A percentile compares a stretch with the other conserved stretches of the same genome.
phyloP scores from a whole-genome alignment of 73 alveolate species.

The Tetrahymena elliotti region DNA sequence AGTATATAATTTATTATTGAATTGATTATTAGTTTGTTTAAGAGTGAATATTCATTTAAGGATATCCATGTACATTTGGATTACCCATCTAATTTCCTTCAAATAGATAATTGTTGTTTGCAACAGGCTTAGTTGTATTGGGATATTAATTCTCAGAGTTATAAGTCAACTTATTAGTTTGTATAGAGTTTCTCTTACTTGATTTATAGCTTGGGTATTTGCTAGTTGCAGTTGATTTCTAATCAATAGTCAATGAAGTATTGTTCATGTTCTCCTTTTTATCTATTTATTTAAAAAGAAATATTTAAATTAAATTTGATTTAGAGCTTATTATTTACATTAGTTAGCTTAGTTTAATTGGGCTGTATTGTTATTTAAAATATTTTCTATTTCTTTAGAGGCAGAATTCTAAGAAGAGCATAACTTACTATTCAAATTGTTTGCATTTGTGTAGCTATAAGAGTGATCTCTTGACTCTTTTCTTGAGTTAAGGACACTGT shows the following conservation, averaged over 20 bases:
- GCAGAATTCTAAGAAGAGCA: not conserved
- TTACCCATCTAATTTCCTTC: not conserved
- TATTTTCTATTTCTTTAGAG: not conserved
- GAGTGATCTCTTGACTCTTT: not conserved
- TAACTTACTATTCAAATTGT: not conserved
- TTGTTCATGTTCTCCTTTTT: not conserved
- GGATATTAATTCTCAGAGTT: not conserved
- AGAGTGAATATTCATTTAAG: not conserved
- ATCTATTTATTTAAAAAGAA: not conserved
- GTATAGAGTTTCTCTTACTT: not conserved
- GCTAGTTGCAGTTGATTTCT: not conserved
- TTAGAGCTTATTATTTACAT: not conserved
- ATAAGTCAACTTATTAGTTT: not conserved
- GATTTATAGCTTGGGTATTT: not conserved
- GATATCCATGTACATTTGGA: not conserved
- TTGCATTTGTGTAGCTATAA: not conserved
- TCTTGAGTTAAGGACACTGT: not conserved
- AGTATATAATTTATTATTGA: not conserved
- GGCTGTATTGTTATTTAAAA: not conserved
- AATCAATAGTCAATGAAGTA: not conserved
- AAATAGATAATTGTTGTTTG: not conserved
- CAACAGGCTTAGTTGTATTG: not conserved
- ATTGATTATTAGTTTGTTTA: not conserved
- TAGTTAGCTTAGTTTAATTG: not conserved
- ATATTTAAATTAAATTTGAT: not conserved